Evolutionary conservation across 352 stramenopile genomes (phyloP), one percentile per base, ranked within the genome.

Genomic region (Globisporangium nodosum): DNA sequence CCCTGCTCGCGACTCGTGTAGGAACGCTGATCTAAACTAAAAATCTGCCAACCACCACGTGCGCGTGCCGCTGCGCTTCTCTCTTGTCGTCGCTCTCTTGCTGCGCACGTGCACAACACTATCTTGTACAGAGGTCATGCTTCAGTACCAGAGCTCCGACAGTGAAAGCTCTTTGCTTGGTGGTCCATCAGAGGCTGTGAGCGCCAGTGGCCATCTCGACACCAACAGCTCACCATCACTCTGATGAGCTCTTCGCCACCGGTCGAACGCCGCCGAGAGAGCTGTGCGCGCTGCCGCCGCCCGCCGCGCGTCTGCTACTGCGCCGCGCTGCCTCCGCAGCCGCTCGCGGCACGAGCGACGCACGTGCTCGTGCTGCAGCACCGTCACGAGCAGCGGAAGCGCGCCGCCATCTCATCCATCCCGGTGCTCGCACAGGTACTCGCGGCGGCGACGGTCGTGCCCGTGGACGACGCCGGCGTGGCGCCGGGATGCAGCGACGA

Each of bases 301-400:
- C 81, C 81, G 39, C 68, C 60, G 16, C 60, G 54, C 39, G 75
- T 81, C 1, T 91, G 81, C 75, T 89, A 88, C 56, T 91, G 81
- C 65, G 24, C 52, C 16, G 61, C 64, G 27, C 60, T 91, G 30
- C 81, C 81, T 0, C 7, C 56, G 3, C 30, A 40, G 39, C 49
- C 45, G 16, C 50, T 89, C 20, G 16, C 7, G 0, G 75, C 75
- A 6, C 31, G 20, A 5, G 51, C 18, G 15, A 81, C 78, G 47
- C 74, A 72, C 31, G 77, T 91, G 31, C 51, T 89, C 47, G 67
- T 91, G 33, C 58, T 91, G 35, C 81, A 91, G 69, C 76, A 89
- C 42, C 42, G 56, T 52, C 73, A 83, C 49, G 81, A 91, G 58
- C 76, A 76, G 56, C 64, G 60, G 27, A 73, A 73, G 40, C 76